A percentile compares a stretch with the other conserved stretches of the same genome.
Conservation (phyloP, 371 early-diverging fungal species). For the Rhizopus stolonifer region DNA sequence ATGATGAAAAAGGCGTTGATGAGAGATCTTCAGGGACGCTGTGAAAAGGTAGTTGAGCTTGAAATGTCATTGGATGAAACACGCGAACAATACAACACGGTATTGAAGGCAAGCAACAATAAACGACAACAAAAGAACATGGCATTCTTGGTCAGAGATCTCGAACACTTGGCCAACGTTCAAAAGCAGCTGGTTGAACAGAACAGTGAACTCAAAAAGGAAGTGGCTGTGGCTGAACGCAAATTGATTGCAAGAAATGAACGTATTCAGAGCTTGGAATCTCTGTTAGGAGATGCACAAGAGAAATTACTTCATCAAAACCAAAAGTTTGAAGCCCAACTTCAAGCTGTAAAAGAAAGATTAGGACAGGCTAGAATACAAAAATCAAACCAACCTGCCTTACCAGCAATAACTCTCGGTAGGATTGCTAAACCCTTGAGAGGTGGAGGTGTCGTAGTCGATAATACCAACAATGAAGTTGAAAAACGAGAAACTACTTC, state of each 20-base stretch:
- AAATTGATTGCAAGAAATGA: constrained; percentile 89
- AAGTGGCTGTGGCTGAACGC: constrained; percentile 83
- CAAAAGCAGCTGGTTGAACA: constrained; percentile 94
- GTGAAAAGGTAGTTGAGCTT: constrained; percentile 92
- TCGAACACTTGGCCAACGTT: constrained; percentile 90
- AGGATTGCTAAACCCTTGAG: constrained; percentile 93
- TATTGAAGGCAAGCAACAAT: constrained; percentile 76
- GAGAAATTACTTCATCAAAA: constrained; percentile 75
- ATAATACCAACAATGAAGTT: constrained; percentile 10
- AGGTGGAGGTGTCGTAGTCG: constrained; percentile 67
- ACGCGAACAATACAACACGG: constrained; percentile 84
- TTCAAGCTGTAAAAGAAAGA: constrained; percentile 76
- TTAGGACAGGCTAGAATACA: constrained; percentile 73
- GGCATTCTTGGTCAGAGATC: constrained; percentile 91
- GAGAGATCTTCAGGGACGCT: constrained; percentile 92
- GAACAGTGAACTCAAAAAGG: constrained; percentile 90
- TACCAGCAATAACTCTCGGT: constrained; percentile 75
- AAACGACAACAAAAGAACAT: constrained; percentile 89
- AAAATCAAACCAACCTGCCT: constrained; percentile 51
- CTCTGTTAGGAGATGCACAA: constrained; percentile 72
- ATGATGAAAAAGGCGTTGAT: constrained; percentile 94
- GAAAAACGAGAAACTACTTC: constrained; percentile 27
- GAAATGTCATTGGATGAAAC: constrained; percentile 93
- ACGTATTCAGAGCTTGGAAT: constrained; percentile 86
- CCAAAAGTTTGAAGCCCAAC: constrained; percentile 84